Evolutionary conservation across 2,329 filamentous ascomycete genomes (phyloP).

Genomic region (Aspergillus chevalieri): DNA sequence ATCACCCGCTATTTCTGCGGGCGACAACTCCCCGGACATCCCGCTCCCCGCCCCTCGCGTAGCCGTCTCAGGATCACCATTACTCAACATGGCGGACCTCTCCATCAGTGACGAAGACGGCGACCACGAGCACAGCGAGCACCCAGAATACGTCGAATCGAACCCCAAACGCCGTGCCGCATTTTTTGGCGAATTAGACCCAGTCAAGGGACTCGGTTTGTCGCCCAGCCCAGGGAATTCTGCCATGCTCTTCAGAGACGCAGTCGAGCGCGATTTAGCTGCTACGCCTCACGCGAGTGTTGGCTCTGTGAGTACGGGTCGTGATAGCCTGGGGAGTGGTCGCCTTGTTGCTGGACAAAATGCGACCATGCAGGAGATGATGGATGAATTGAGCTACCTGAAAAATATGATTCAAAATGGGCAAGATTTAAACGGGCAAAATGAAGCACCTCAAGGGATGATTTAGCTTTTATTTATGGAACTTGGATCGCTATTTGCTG

Average conservation of each 20-base stretch:
- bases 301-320: background rate
- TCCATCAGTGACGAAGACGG: constrained; percentile 27
- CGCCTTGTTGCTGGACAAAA: constrained; percentile 23
- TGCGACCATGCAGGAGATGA: constrained; percentile 42
- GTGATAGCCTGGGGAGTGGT: constrained; percentile 11
- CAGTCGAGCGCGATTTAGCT: background rate
- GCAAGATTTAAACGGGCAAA: background rate
- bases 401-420: constrained; percentile 41
- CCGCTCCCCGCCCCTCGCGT: constrained; percentile 20
- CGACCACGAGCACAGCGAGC: too few relatives aligned
- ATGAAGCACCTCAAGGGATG: constrained; percentile 7
- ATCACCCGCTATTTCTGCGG: constrained; percentile 23
- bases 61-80: constrained; percentile 20
- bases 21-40: constrained; percentile 20
- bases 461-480: constrained; percentile 3
- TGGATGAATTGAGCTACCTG: constrained; percentile 49
- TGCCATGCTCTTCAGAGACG: constrained; percentile 10
- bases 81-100: constrained; percentile 25
- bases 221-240: constrained; percentile 20
- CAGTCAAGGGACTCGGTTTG: constrained; percentile 23
- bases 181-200: constrained; percentile 26
- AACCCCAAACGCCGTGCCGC: constrained; percentile 34
- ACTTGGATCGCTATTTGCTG: too few relatives aligned
- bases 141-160: constrained; percentile 17
- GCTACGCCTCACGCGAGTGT: background rate